These are phyloP conservation scores for Ophiostoma triangulosporum DNA, from an alignment of 2,329 filamentous ascomycete genomes.

Conservation along the genomic window DNA sequence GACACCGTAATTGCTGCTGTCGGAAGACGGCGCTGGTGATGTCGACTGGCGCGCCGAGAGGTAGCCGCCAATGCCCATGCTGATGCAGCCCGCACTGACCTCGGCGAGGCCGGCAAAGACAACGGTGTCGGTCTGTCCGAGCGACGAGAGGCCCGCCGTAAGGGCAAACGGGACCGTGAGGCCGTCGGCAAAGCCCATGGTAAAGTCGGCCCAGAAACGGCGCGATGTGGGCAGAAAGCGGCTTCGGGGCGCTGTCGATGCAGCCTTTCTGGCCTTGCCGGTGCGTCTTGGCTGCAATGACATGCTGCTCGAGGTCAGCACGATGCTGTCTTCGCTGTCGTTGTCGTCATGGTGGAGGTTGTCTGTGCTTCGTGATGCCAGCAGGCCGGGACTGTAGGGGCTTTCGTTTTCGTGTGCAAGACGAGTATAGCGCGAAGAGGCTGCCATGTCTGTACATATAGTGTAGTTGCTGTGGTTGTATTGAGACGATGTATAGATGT, in stretches of 20 bases:
- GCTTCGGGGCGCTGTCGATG: not conserved
- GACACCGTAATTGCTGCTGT: not conserved
- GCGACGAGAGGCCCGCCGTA: slow-evolving; percentile 51
- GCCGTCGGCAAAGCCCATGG: slow-evolving; percentile 61
- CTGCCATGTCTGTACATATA: not conserved
- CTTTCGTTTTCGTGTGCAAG: not conserved
- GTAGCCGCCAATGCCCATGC: slow-evolving; percentile 61
- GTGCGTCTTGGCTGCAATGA: not conserved
- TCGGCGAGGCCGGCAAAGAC: slow-evolving; percentile 58
- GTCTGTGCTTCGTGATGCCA: not conserved
- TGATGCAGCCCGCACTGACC: slow-evolving; percentile 56
- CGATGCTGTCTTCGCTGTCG: slow-evolving; percentile 6
- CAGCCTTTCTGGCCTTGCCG: not conserved
- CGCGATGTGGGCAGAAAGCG: slow-evolving; percentile 17
- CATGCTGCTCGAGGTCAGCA: not conserved
- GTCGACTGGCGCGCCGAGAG: slow-evolving; percentile 35
- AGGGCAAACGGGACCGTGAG: slow-evolving; percentile 64
- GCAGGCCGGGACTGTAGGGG: not conserved
- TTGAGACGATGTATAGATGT: not conserved
- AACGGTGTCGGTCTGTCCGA: slow-evolving; percentile 47
- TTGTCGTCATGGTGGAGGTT: slow-evolving; percentile 2
- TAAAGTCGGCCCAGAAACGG: slow-evolving; percentile 47
- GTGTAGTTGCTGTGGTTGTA: not conserved
- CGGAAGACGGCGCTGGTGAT: slow-evolving; percentile 2
- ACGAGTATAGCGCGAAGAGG: not conserved